Evolutionary conservation across 1,139 yeast genomes (phyloP).

Genomic region (Sugiyamaella xylanicola): DNA sequence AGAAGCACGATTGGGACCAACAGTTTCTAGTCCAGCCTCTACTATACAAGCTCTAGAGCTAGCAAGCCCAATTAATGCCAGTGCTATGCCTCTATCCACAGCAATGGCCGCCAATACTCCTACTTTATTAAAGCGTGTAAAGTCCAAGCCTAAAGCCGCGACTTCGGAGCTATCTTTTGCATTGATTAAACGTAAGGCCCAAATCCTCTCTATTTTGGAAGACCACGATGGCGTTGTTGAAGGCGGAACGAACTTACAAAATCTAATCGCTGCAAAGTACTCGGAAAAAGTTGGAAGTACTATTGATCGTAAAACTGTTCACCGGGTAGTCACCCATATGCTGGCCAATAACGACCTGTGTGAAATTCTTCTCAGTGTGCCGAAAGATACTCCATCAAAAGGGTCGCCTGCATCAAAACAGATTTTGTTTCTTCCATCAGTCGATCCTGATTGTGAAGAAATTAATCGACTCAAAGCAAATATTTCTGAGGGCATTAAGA

Average conservation of each 20-base stretch:
- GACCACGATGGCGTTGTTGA: constrained; percentile 42
- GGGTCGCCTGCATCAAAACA: constrained; percentile 24
- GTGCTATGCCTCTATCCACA: no score
- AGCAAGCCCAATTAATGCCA: no score
- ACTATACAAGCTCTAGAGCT: no score
- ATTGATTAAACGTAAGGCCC: constrained; percentile 40
- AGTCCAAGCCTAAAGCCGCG: constrained; percentile 8
- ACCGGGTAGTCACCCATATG: constrained; percentile 21
- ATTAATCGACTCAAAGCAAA: constrained; percentile 31
- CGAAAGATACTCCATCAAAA: constrained; percentile 20
- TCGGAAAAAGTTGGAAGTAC: constrained; percentile 30
- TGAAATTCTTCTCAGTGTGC: constrained; percentile 29
- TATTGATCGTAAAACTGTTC: constrained; percentile 42
- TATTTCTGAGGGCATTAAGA: constrained; percentile 20
- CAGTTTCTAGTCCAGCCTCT: neutral
- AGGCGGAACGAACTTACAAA: constrained; percentile 35
- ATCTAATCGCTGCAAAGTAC: constrained; percentile 32
- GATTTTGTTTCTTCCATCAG: constrained; percentile 28
- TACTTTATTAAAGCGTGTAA: neutral
- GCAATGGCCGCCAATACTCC: constrained; percentile 6
- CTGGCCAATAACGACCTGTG: constrained; percentile 33
- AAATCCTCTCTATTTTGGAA: constrained; percentile 38
- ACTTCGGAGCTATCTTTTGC: constrained; percentile 37
- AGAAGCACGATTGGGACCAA: neutral
- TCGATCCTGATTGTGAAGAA: constrained; percentile 29